Evolutionary conservation across 805 yeast species (phyloP).

Genomic region (Lipomyces lipofer): DNA sequence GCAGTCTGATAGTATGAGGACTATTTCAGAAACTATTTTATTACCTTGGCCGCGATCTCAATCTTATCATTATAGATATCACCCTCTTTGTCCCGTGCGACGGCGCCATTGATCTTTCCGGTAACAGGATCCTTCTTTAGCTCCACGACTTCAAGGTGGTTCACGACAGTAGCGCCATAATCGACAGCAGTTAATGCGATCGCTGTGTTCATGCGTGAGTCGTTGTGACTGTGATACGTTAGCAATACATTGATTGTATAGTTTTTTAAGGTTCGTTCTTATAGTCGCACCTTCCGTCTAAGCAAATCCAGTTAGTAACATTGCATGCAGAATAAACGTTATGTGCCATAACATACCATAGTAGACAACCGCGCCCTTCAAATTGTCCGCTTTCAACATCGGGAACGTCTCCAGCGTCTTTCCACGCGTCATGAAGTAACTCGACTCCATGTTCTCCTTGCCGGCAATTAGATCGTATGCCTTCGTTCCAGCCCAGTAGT

Average conservation of each 20-base stretch:
- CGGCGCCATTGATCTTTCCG: conserved; percentile 67
- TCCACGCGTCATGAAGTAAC: conserved; percentile 68
- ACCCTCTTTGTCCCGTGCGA: conserved; percentile 57
- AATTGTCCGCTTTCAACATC: conserved; percentile 71
- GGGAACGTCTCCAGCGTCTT: conserved; percentile 77
- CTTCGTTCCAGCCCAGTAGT: conserved; percentile 87
- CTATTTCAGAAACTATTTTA: no score
- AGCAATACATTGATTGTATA: no score
- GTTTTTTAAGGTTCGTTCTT: no score
- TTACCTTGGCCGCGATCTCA: conserved; percentile 29
- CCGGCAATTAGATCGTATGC: conserved; percentile 94
- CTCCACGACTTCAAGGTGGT: conserved; percentile 80
- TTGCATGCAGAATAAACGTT: no score
- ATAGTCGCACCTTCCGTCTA: no score
- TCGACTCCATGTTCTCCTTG: conserved; percentile 70
- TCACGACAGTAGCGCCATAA: conserved; percentile 84
- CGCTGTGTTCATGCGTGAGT: conserved; percentile 83
- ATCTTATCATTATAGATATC: conserved; percentile 31
- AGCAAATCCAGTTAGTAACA: no score
- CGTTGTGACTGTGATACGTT: conserved; percentile 93
- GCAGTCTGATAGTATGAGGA: no score
- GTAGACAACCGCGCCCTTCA: conserved; percentile 89
- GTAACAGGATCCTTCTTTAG: conserved; percentile 63
- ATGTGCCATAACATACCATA: no score
- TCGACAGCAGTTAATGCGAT: conserved; percentile 83